Base-by-base conservation (phyloP, 345 rosid genomes). In the Punica granatum region DNA sequence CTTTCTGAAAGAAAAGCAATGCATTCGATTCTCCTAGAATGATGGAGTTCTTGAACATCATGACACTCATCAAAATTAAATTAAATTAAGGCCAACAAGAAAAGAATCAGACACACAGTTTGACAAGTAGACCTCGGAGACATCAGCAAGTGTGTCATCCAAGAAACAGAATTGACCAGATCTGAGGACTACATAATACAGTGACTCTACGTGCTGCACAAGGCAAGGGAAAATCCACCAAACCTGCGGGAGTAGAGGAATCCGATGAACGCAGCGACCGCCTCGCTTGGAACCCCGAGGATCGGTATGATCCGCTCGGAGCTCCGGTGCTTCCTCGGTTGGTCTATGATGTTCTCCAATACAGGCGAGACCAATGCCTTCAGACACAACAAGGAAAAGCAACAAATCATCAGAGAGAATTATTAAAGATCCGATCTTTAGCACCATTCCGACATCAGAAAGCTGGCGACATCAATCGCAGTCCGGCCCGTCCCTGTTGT, bases 261-360 rank as follows among this genome's bases (percentile, higher is more conserved):
- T 37, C 77, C 72, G 67, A 82, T 64, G 63, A 82, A 82, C 4
- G 77, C 70, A 2, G 69, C 64, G 51, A 82, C 85, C 60, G 85
- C 83, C 62, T 73, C 79, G 77, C 74, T 70, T 3, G 83, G 83
- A 42, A 82, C 85, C 56, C 85, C 83, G 66, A 71, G 75, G 68
- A 82, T 74, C 13, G 79, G 71, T 35, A 82, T 74, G 70, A 72
- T 34, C 4, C 32, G 68, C 74, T 72, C 76, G 31, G 85, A 74
- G 73, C 82, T 76, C 53, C 79, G 74, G 69, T 74, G 78, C 73
- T 81, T 81, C 19, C 62, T 72, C 1, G 79, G 85, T 65, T 75
- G 60, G 21, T 79, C 81, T 31, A 82, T 75, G 58, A 79, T 64
- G 59, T 48, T 82, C 72, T 74, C 83, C 67, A 82, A 69, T 10